Conservation (phyloP, 2,329 filamentous ascomycete genomes). For the Alternaria angustiovoidea region DNA sequence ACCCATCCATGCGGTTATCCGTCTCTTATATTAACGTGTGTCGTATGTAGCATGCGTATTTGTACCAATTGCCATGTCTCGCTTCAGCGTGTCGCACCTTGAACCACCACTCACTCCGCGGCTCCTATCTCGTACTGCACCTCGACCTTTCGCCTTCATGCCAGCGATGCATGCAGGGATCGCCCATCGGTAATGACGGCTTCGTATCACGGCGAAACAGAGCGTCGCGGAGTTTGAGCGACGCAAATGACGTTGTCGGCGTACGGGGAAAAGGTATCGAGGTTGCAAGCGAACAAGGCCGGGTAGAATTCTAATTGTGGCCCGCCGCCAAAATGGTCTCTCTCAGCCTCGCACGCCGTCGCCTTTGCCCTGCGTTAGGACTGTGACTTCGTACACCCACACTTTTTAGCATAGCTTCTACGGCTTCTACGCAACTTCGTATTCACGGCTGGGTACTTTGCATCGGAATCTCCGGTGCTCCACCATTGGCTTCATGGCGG, state of each 20-base stretch:
- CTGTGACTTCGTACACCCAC: neutral
- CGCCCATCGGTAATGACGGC: neutral
- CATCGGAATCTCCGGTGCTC: neutral
- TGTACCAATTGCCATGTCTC: conserved; percentile 6
- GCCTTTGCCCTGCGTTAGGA: neutral
- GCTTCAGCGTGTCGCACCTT: neutral
- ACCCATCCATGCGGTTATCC: conserved; percentile 20
- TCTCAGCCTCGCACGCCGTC: conserved; percentile 1
- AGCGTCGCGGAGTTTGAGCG: conserved; percentile 5
- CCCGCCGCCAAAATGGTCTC: neutral
- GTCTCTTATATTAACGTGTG: conserved; percentile 13
- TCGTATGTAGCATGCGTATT: neutral
- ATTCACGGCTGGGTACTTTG: neutral
- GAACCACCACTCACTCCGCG: conserved; percentile 7
- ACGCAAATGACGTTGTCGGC: conserved; percentile 22
- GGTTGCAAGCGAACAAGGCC: neutral
- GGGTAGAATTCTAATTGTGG: neutral
- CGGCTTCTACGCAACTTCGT: neutral
- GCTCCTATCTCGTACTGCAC: neutral
- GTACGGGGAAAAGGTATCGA: neutral
- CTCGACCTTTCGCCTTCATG: neutral
- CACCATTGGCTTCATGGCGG: neutral
- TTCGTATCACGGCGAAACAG: neutral
- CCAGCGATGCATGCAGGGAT: conserved; percentile 14
- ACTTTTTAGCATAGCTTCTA: neutral